Percentiles rank a stretch among this genome's conserved stretches.
phyloP scores from a whole-genome alignment of 2,329 filamentous ascomycete species.

The Taxawa tesnikishii region DNA sequence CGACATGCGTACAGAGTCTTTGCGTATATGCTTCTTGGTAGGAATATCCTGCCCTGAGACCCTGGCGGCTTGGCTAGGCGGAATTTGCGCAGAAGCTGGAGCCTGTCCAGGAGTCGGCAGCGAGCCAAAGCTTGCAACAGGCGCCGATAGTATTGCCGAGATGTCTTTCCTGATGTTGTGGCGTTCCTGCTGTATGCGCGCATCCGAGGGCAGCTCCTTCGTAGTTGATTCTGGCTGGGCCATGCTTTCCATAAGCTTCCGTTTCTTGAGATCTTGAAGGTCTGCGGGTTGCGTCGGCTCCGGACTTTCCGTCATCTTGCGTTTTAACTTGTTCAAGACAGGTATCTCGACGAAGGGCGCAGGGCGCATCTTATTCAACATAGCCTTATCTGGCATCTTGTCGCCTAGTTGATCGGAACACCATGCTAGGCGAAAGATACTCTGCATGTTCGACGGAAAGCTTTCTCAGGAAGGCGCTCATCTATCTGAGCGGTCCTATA shows the following conservation, averaged over 20 bases:
- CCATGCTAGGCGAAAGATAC: constrained; percentile 39
- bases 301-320: constrained; percentile 42
- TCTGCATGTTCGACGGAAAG: constrained; percentile 28
- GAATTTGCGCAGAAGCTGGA: not conserved
- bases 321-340: constrained; percentile 42
- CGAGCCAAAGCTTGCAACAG: not conserved
- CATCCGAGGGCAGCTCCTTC: not conserved
- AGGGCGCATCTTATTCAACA: constrained; percentile 28
- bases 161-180: constrained; percentile 1
- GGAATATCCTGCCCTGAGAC: not conserved
- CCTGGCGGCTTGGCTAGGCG: not conserved
- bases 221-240: not conserved
- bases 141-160: not conserved
- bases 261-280: constrained; percentile 15
- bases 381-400: constrained; percentile 30
- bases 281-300: constrained; percentile 18
- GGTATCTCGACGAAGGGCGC: constrained; percentile 34
- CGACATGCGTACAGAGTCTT: not conserved
- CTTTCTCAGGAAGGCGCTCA: not conserved
- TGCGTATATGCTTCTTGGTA: not conserved
- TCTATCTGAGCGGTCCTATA: not conserved
- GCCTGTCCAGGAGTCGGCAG: not conserved
- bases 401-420: constrained; percentile 26
- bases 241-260: constrained; percentile 14
- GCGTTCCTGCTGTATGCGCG: not conserved